phyloP scores from a whole-genome alignment of 345 rosid species.

The Eucalyptus tenuipes region DNA sequence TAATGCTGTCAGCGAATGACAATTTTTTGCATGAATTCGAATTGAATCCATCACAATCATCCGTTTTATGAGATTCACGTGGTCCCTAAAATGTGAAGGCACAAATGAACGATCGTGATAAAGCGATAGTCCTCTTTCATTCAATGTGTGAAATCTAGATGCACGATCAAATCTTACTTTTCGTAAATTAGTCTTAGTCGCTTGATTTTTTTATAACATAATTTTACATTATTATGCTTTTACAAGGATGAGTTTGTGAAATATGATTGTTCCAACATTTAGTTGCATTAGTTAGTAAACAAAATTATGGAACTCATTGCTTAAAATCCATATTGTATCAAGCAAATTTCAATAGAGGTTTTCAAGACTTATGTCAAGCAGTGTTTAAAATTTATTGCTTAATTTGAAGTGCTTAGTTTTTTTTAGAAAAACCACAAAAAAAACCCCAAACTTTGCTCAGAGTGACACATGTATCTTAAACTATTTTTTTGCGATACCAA shows the following conservation, averaged over 20 bases:
- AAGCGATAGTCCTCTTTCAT: no score
- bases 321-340: neutral
- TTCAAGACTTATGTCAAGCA: neutral
- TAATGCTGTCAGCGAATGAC: neutral
- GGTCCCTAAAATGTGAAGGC: neutral
- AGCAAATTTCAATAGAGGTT: neutral
- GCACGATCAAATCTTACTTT: neutral
- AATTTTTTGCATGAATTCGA: neutral
- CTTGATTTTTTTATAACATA: neutral
- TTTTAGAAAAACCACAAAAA: no score
- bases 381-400: neutral
- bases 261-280: neutral
- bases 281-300: neutral
- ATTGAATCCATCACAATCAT: neutral
- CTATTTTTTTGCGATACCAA: no score
- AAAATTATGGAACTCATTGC: neutral
- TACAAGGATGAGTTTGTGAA: neutral
- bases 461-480: no score
- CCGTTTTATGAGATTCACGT: neutral
- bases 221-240: no score
- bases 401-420: neutral
- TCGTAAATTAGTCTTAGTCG: accelerated
- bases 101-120: no score
- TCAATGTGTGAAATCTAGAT: neutral
- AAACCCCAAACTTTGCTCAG: accelerated